Evolutionary conservation across 805 yeast species (phyloP), one percentile per base, ranked within the genome.

Genomic region (Sugiyamaella americana): DNA sequence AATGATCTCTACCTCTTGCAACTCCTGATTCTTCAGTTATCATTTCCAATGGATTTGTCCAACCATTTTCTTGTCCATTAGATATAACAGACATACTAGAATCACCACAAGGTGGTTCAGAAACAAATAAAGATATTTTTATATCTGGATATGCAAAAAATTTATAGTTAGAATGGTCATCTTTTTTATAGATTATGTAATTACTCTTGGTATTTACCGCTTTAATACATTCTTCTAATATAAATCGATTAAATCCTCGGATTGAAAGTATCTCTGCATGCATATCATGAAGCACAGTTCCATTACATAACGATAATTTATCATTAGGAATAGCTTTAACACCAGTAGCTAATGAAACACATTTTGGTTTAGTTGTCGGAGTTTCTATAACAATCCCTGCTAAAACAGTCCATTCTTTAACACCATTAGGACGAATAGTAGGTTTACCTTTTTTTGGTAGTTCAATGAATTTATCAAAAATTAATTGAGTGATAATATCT

Each of bases 71-170:
- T 11, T 55, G 41, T 13, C 58, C 51, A 2, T 67, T 49, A 21
- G 61, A 57, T 0, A 65, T 35, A n/a, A 63, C 53, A 24, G 72
- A 73, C 78, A 87, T 75, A 4, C 94, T 82, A 0, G 86, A 80
- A 61, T 89, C 97, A 1, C 98, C 98, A 67, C 98, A 89, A 0
- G 97, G 97, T 0, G 82, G 70, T 51, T 84, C 93, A 8, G 89
- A 78, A 4, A 84, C 67, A 50, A 78, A 82, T 52, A 87, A 59
- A 0, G 80, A 82, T 46, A 87, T 62, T 41, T 69, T 58, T 39
- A 75, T 61, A 2, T 36, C 37, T 1, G 23, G 23, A 47, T 19
- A 1, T 46, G 46, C 43, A 58, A 52, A 5, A 48, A 41, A 36
- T 47, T 42, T 0, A 44, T 38, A 4, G 30, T 22, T 16, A 8